Evolutionary conservation across 1,284 basidiomycete species (phyloP).

Genomic region (Amylostereum areolatum): DNA sequence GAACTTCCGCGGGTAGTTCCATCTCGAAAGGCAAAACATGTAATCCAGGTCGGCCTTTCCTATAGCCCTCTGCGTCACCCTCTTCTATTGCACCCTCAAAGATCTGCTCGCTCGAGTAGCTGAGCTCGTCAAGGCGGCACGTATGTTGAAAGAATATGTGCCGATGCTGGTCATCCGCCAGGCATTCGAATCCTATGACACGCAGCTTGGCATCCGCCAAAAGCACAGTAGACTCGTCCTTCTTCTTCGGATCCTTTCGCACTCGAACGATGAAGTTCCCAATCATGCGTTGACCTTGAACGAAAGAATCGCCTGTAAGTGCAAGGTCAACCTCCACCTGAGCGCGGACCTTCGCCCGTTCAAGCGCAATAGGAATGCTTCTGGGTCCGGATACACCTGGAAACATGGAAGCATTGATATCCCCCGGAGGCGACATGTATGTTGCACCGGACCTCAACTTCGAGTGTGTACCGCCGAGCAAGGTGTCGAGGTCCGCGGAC

Average conservation of each 20-base stretch:
- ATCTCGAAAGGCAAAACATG: constrained; percentile 80
- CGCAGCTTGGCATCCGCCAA: constrained; percentile 80
- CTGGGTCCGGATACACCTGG: too few relatives aligned
- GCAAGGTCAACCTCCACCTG: constrained; percentile 83
- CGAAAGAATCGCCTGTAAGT: constrained; percentile 70
- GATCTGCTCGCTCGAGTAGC: constrained; percentile 37
- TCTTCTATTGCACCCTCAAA: constrained; percentile 44
- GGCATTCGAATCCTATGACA: constrained; percentile 83
- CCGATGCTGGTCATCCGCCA: constrained; percentile 54
- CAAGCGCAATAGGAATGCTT: constrained; percentile 32
- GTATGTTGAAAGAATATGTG: constrained; percentile 86
- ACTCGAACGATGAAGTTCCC: constrained; percentile 74
- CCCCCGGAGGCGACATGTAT: constrained; percentile 31
- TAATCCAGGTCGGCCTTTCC: constrained; percentile 57
- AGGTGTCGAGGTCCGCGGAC: constrained; percentile 48
- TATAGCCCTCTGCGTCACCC: constrained; percentile 64
- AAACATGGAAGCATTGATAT: too few relatives aligned
- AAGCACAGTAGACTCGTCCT: constrained; percentile 57
- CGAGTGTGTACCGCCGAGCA: constrained; percentile 55
- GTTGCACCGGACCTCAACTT: constrained; percentile 49
- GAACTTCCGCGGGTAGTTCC: constrained; percentile 59
- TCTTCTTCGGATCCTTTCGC: constrained; percentile 49
- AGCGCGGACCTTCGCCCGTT: constrained; percentile 63
- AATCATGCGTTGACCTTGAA: constrained; percentile 76
- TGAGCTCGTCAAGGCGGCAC: constrained; percentile 51